phyloP scores from a whole-genome alignment of 495 filamentous ascomycete genomes.

The Terfezia boudieri region DNA sequence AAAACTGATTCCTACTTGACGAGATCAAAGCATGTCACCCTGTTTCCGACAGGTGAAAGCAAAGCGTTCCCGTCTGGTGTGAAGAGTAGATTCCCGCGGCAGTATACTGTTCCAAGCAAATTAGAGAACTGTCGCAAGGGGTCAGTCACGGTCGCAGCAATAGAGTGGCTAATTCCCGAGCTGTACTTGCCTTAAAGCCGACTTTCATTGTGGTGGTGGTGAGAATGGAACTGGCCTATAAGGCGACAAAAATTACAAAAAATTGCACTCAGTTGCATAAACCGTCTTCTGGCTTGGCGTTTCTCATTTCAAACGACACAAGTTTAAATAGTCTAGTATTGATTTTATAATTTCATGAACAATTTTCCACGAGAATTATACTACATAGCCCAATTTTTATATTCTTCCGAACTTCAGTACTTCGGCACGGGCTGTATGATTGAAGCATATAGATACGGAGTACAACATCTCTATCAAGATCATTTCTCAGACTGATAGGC shows the following conservation, averaged over 20 bases:
- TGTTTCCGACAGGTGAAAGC: conserved; percentile 91
- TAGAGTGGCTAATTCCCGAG: not conserved
- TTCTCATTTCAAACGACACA: not conserved
- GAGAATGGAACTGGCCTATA: not conserved
- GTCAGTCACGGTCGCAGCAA: not conserved
- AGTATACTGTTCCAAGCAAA: conserved; percentile 74
- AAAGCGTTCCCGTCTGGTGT: conserved; percentile 89
- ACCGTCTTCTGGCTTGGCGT: too few species aligned
- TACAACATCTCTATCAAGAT: too few species aligned
- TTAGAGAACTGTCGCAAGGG: conserved; percentile 12
- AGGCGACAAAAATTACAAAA: not conserved
- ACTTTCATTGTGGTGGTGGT: conserved; percentile 13
- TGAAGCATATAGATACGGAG: too few species aligned
- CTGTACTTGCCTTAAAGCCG: conserved; percentile 15
- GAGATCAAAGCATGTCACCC: conserved; percentile 85
- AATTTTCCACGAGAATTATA: too few species aligned
- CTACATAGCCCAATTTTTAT: too few species aligned
- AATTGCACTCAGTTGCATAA: not conserved
- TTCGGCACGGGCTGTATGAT: too few species aligned
- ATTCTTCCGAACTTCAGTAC: too few species aligned
- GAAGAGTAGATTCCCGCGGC: conserved; percentile 88
- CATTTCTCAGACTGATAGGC: not conserved
- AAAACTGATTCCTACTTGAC: conserved; percentile 45
- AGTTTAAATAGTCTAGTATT: too few species aligned
- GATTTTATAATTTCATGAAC: too few species aligned